phyloP scores from a whole-genome alignment of 2,329 filamentous ascomycete genomes.

The Keithomyces neogunnii region DNA sequence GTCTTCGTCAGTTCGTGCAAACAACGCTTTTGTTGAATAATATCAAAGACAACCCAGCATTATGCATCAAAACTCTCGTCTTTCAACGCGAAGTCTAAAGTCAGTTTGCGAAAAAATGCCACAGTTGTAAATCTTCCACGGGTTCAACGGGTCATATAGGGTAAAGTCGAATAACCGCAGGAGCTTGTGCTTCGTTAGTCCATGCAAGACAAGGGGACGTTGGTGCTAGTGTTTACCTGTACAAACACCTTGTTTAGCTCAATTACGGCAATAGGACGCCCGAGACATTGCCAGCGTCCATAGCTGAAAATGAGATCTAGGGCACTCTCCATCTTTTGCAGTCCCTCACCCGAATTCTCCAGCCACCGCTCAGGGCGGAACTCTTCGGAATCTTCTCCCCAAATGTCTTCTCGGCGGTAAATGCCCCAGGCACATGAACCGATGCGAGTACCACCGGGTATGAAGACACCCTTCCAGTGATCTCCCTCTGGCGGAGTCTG shows the following conservation, averaged over 20 bases:
- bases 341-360: conserved; percentile 19
- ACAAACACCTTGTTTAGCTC: conserved; percentile 23
- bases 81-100: too few species aligned
- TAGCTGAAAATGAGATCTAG: conserved; percentile 18
- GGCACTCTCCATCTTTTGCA: conserved; percentile 23
- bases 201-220: not conserved
- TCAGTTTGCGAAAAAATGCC: conserved; percentile 1
- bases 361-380: conserved; percentile 31
- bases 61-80: too few species aligned
- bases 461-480: conserved; percentile 12
- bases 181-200: conserved; percentile 1
- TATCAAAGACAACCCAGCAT: too few species aligned
- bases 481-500: conserved; percentile 3
- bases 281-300: conserved; percentile 22
- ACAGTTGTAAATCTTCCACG: conserved; percentile 6
- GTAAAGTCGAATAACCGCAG: conserved; percentile 9
- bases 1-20: too few species aligned
- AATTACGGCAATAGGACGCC: conserved; percentile 21
- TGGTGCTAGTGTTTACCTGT: conserved; percentile 17
- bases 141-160: conserved; percentile 2
- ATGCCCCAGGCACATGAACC: conserved; percentile 23
- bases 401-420: conserved; percentile 21
- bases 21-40: too few species aligned
- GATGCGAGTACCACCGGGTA: conserved; percentile 22
- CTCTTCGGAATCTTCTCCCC: conserved; percentile 22